Conservation (phyloP, 805 yeast genomes). For the Teunomyces funiuensis region DNA sequence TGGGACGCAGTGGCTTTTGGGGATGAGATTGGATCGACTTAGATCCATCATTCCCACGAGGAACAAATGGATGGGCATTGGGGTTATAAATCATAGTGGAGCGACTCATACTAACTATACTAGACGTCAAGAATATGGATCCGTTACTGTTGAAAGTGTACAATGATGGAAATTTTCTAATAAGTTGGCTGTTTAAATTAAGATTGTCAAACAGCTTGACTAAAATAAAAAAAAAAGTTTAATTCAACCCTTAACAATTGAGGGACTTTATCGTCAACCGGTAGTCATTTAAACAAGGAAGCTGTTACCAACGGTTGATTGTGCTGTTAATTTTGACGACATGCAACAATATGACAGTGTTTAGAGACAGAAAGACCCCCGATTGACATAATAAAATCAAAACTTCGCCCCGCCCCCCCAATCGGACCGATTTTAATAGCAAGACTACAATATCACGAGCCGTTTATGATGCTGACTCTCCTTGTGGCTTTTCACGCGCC, state of each 20-base stretch:
- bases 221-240: conserved; percentile 1
- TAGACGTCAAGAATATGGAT: not conserved
- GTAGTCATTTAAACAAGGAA: too few relatives aligned
- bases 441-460: too few relatives aligned
- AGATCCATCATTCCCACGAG: not conserved
- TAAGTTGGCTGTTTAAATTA: conserved; percentile 3
- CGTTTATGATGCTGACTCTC: too few relatives aligned
- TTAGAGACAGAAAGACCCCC: too few relatives aligned
- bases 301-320: too few relatives aligned
- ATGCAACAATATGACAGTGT: too few relatives aligned
- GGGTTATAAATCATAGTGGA: conserved; percentile 1
- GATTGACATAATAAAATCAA: too few relatives aligned
- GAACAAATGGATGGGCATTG: conserved; percentile 8
- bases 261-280: conserved; percentile 3
- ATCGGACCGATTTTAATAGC: too few relatives aligned
- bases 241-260: not conserved
- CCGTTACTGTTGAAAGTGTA: not conserved
- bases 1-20: not conserved
- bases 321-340: too few relatives aligned
- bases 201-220: conserved; percentile 4
- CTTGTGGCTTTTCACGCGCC: too few relatives aligned
- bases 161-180: not conserved
- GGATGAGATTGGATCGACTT: not conserved
- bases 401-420: too few relatives aligned
- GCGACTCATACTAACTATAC: not conserved